Conservation (phyloP, 148 eudicot species). For the Camellia granthamiana region DNA sequence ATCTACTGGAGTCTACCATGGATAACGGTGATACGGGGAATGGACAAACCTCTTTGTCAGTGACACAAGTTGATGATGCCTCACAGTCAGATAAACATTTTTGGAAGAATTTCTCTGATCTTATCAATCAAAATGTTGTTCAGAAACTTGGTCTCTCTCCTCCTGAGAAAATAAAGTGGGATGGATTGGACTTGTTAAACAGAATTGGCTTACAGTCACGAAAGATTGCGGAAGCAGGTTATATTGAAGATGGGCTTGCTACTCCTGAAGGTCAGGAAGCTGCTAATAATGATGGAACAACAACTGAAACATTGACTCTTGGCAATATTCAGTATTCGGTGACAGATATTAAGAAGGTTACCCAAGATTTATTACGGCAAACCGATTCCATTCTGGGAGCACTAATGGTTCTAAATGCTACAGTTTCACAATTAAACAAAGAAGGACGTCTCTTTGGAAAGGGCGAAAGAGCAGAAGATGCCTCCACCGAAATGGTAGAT, state of each 20-base stretch:
- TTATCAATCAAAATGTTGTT: constrained; percentile 65
- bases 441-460: constrained; percentile 39
- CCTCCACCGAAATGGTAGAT: constrained; percentile 29
- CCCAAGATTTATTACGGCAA: constrained; percentile 75
- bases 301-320: constrained; percentile 24
- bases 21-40: constrained; percentile 7
- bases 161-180: constrained; percentile 87
- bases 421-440: constrained; percentile 58
- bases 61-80: constrained; percentile 24
- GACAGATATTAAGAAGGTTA: constrained; percentile 78
- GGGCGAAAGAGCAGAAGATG: constrained; percentile 34
- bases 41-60: constrained; percentile 7
- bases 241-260: constrained; percentile 94
- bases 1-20: constrained; percentile 3
- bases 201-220: constrained; percentile 62
- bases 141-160: constrained; percentile 70
- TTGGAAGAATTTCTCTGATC: constrained; percentile 73
- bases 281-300: constrained; percentile 26
- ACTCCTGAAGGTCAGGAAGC: constrained; percentile 41
- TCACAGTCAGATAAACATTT: constrained; percentile 57
- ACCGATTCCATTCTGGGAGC: constrained; percentile 89
- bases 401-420: constrained; percentile 76
- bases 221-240: constrained; percentile 68
- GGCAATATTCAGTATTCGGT: constrained; percentile 51
- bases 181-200: constrained; percentile 68